Percentiles rank a stretch among this genome's conserved stretches.
Conservation (phyloP, 257 asterid genomes). For the Mitragyna speciosa region DNA sequence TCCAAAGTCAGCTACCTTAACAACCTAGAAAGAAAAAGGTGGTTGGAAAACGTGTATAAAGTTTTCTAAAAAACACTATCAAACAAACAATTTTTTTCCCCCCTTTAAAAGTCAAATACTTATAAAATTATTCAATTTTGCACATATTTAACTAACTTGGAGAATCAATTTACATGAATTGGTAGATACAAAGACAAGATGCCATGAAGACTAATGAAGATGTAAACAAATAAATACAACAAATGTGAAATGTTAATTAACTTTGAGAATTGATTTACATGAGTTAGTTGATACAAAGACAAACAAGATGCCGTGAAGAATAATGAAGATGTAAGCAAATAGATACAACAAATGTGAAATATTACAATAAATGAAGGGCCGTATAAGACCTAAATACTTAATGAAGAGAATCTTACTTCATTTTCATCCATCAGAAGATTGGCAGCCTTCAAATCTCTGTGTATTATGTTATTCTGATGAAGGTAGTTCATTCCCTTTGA, state of each 20-base stretch:
- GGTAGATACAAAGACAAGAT: too few species aligned
- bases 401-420: conserved; percentile 52
- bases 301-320: background rate
- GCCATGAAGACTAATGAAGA: too few species aligned
- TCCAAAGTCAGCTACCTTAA: conserved; percentile 98
- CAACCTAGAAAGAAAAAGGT: conserved; percentile 62
- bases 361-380: background rate
- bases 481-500: conserved; percentile 96
- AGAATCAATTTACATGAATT: too few species aligned
- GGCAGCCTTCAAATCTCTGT: conserved; percentile 97
- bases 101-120: too few species aligned
- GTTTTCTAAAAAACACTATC: too few species aligned
- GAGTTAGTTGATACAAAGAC: background rate
- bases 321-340: background rate
- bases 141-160: background rate
- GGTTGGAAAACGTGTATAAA: too few species aligned
- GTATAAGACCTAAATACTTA: background rate
- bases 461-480: conserved; percentile 96
- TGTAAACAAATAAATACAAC: too few species aligned
- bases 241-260: background rate
- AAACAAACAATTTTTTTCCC: too few species aligned
- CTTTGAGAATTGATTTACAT: background rate
- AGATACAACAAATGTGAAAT: background rate
- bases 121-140: background rate
- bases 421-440: conserved; percentile 96